Evolutionary conservation across 1,284 basidiomycete genomes (phyloP).

Genomic region (Cutaneotrichosporon sp.): DNA sequence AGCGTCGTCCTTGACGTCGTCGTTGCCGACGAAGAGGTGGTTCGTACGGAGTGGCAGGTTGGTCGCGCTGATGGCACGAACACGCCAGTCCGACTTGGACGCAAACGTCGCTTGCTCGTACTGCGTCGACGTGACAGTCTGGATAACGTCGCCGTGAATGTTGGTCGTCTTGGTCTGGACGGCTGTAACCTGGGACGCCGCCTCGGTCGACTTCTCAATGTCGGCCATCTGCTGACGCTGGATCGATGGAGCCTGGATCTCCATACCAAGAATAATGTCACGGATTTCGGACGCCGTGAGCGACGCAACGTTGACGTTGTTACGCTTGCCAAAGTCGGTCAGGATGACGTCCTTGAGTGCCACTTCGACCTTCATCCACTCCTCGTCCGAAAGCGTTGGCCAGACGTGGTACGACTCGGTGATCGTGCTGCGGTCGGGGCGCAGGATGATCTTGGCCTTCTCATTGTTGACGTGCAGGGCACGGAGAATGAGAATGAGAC

Average conservation of each 20-base stretch:
- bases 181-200: conserved; percentile 91
- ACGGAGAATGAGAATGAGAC: conserved; percentile 89
- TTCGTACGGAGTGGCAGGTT: conserved; percentile 93
- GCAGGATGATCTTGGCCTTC: conserved; percentile 92
- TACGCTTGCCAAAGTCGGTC: conserved; percentile 96
- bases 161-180: conserved; percentile 97
- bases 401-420: conserved; percentile 98
- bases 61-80: conserved; percentile 91
- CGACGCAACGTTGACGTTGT: conserved; percentile 97
- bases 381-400: conserved; percentile 90
- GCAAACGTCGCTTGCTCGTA: conserved; percentile 98
- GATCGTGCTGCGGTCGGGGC: conserved; percentile 88
- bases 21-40: conserved; percentile 96
- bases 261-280: conserved; percentile 94
- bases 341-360: conserved; percentile 92
- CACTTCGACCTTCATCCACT: conserved; percentile 99
- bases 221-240: conserved; percentile 99
- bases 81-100: conserved; percentile 98
- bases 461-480: conserved; percentile 99
- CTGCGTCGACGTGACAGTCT: conserved; percentile 93
- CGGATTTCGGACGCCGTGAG: conserved; percentile 93
- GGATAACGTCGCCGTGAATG: conserved; percentile 93
- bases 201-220: conserved; percentile 91
- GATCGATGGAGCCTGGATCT: conserved; percentile 55
- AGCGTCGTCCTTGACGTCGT: conserved; percentile 97